Base-by-base conservation (phyloP, 1,284 basidiomycete genomes). In the Stereum hirsutum region DNA sequence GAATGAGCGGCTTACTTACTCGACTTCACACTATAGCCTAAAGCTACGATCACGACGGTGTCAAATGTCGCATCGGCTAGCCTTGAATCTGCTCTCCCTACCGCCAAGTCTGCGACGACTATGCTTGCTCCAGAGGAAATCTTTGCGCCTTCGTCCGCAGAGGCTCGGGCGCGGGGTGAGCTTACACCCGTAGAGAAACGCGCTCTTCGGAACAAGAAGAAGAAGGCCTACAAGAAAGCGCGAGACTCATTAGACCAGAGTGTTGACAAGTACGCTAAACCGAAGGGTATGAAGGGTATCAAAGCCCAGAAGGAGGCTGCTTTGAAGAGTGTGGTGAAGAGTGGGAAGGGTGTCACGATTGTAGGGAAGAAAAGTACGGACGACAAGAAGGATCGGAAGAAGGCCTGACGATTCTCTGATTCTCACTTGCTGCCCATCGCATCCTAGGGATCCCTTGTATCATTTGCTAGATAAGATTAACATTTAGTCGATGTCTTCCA, bases 121-220 rank as follows among this genome's bases (percentile, higher is more conserved):
- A 86, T 93, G 73, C 76, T 99, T 41, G 92, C 96, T 1, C 96
- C 96, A 0, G 91, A 98, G 58, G 96, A 99, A 65, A 68, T 99
- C 26, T 89, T 88, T 54, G 68, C 79, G 0, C 73, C 86, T 0
- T 58, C 68, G 3, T 54, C 75, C 0, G 62, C 73, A 8, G 71
- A 76, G 36, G 66, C 77, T 34, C 77, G 78, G 31, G 70, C 78
- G 3, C 75, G 78, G 38, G 82, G 78, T 43, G 95, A 98, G 60
- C 70, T 97, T 48, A 91, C 89, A 5, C 89, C 93, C 1, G 64
- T 70, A 23, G 86, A 97, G 65, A 96, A 96, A 63, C 80, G 81
- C 41, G 65, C 79, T 1, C 62, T 79, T 40, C 76, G 81, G 40
- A 72, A 73, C 48, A 91, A 88, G 59, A 72, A 80, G 47, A 76